Conservation (phyloP, 208 protist genomes). For the Wallacemonas collosoma region DNA sequence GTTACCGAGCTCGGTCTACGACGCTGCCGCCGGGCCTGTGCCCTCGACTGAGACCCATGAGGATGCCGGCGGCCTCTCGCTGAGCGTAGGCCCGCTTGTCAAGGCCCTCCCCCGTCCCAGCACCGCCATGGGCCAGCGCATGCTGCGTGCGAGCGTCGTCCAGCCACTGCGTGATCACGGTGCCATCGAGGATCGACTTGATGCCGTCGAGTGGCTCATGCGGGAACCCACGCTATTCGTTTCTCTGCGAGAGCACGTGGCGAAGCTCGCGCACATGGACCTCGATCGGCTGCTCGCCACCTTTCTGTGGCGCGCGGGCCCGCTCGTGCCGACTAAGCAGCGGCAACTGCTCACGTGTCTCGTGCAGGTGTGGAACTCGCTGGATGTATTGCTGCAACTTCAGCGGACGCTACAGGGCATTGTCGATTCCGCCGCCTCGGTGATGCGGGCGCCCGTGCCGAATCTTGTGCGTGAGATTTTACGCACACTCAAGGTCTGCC, state of each 20-base stretch:
- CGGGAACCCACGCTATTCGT: constrained; percentile 36
- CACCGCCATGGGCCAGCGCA: constrained; percentile 74
- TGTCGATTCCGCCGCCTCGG: no score
- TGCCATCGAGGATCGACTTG: constrained; percentile 70
- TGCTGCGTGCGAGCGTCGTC: constrained; percentile 67
- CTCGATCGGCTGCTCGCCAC: constrained; percentile 33
- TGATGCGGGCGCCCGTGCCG: neutral
- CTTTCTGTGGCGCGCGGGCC: constrained; percentile 3
- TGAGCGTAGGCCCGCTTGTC: constrained; percentile 42
- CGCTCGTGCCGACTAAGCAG: neutral
- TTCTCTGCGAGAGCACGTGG: constrained; percentile 25
- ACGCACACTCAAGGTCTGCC: constrained; percentile 32
- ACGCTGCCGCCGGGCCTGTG: neutral
- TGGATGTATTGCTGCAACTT: neutral
- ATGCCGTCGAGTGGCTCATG: constrained; percentile 74
- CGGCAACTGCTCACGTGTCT: constrained; percentile 12
- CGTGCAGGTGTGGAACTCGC: constrained; percentile 4
- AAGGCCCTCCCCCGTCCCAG: constrained; percentile 62
- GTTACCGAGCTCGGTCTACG: constrained; percentile 24
- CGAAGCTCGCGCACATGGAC: constrained; percentile 31
- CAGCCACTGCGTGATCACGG: constrained; percentile 72
- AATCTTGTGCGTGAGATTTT: constrained; percentile 33
- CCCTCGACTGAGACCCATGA: neutral
- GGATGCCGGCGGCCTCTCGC: neutral
- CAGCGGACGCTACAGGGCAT: neutral